These are phyloP conservation scores for Lactuca sativa DNA, from an alignment of 129 eudicot species.

Conservation along the genomic window DNA sequence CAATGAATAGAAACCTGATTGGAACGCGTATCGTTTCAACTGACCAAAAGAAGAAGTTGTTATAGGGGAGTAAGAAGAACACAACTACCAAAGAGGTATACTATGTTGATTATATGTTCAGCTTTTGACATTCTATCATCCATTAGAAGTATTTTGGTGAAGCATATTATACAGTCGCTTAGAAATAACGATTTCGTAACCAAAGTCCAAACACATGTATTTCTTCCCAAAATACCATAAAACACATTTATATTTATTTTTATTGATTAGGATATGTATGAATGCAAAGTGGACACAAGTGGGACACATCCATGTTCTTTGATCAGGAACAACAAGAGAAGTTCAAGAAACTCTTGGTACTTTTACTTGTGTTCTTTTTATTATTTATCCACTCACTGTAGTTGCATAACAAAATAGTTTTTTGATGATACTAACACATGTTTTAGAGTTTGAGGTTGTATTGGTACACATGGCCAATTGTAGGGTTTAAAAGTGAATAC, in stretches of 20 bases:
- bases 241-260: not conserved
- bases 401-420: not conserved
- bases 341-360: conserved; percentile 98
- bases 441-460: conserved; percentile 99
- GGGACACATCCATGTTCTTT: conserved; percentile 76
- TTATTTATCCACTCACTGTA: not conserved
- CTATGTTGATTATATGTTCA: not conserved
- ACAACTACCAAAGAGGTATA: conserved; percentile 71
- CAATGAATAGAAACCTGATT: conserved; percentile 77
- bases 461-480: conserved; percentile 90
- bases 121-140: no score
- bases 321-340: conserved; percentile 96
- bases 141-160: no score
- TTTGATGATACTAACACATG: conserved; percentile 61
- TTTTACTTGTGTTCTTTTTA: not conserved
- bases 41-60: conserved; percentile 96
- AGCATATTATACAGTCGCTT: no score
- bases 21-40: conserved; percentile 86
- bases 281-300: conserved; percentile 61
- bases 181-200: no score
- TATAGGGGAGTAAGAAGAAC: conserved; percentile 93
- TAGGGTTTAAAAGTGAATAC: conserved; percentile 84
- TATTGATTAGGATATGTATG: not conserved
- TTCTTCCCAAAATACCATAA: no score
- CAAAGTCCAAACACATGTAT: no score